These are phyloP conservation scores for Colletotrichum acutatum DNA, from an alignment of 2,329 filamentous ascomycete species.

Conservation along the genomic window DNA sequence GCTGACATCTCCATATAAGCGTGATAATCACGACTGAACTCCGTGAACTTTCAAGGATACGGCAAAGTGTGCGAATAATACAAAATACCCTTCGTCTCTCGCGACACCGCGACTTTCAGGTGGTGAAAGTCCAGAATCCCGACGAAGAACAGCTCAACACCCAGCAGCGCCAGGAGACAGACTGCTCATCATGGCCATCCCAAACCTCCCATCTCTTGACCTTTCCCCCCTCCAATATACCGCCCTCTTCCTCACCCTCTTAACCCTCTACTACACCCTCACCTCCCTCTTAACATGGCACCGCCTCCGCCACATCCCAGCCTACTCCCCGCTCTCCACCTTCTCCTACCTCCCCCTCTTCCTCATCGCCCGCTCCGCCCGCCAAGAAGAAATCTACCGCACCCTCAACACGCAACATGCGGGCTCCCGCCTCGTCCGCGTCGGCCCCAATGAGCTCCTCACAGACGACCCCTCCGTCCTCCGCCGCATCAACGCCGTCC, in stretches of 20 bases:
- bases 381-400: slow-evolving; percentile 39
- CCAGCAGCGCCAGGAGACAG: no score
- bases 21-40: background rate
- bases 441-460: slow-evolving; percentile 46
- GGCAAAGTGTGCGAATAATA: background rate
- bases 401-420: slow-evolving; percentile 24
- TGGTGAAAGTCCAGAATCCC: no score
- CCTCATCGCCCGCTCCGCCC: slow-evolving; percentile 40
- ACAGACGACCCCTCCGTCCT: slow-evolving; percentile 46
- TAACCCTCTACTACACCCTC: background rate
- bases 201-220: no score
- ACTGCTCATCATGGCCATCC: no score
- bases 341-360: slow-evolving; percentile 37
- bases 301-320: slow-evolving; percentile 40
- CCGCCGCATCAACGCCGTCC: slow-evolving; percentile 42
- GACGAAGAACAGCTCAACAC: background rate
- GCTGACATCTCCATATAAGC: background rate
- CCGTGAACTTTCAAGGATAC: no score
- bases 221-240: background rate
- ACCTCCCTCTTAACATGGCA: slow-evolving; percentile 36
- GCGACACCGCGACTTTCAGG: no score
- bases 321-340: background rate
- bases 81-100: background rate
- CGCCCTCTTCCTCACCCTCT: background rate
- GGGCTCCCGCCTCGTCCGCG: slow-evolving; percentile 42